Conservation (phyloP, 176 grass and related monocot genomes). For the Zizania latifolia region DNA sequence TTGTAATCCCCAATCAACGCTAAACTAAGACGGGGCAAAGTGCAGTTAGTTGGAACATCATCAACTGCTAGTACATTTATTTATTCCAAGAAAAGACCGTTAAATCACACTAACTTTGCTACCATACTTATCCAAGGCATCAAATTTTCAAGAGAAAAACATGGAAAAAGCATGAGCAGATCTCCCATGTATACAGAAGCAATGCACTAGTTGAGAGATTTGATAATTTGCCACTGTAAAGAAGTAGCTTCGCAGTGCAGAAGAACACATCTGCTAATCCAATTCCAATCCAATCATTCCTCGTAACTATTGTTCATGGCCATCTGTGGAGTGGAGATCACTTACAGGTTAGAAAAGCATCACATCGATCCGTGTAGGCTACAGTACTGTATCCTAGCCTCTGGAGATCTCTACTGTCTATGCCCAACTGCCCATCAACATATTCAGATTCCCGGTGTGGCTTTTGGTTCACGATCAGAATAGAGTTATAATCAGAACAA, state of each 20-base stretch:
- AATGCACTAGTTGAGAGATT: neutral
- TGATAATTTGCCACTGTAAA: too few species aligned
- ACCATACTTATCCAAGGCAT: neutral
- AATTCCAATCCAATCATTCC: neutral
- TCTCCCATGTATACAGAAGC: neutral
- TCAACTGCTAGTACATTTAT: neutral
- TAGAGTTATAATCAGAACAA: neutral
- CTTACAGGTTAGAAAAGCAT: neutral
- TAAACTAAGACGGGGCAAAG: neutral
- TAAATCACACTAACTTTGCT: neutral
- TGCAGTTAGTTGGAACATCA: conserved; percentile 27
- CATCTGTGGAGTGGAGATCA: neutral
- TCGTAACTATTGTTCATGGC: neutral
- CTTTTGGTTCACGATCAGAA: neutral
- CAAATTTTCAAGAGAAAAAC: neutral
- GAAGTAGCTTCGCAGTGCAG: too few species aligned
- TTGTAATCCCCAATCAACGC: neutral
- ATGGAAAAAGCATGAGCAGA: neutral
- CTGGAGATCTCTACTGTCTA: too few species aligned
- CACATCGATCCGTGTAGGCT: neutral
- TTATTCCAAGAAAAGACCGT: neutral
- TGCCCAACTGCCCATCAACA: neutral
- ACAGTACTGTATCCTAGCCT: neutral
- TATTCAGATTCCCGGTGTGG: neutral
- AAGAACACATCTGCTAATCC: neutral